These are phyloP conservation scores for Mikania micrantha DNA, from an alignment of 129 eudicot genomes.

Conservation along the genomic window DNA sequence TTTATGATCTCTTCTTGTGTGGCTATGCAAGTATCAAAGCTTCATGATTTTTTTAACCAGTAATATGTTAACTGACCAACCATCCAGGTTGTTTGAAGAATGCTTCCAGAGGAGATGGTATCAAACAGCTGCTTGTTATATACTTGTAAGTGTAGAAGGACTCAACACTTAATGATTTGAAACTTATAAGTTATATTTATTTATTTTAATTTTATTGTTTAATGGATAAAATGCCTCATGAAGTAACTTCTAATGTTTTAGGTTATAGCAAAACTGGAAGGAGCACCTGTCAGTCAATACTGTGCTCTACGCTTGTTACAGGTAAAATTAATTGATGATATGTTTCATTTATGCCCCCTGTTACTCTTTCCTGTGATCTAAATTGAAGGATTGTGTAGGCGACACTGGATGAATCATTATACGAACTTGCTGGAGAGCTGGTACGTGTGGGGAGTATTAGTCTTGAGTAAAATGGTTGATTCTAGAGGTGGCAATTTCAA, in stretches of 20 bases:
- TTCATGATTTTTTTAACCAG: background rate
- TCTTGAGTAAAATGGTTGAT: background rate
- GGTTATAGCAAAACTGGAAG: conserved; percentile 98
- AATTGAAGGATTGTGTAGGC: conserved; percentile 53
- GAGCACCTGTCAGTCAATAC: conserved; percentile 93
- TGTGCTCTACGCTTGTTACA: conserved; percentile 93
- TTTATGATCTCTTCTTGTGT: background rate
- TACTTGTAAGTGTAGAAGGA: conserved; percentile 56
- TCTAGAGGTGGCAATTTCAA: background rate
- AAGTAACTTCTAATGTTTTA: conserved; percentile 21
- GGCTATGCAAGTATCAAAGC: background rate
- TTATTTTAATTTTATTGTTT: background rate
- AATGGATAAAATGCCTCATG: conserved; percentile 5
- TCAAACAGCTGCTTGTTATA: conserved; percentile 96
- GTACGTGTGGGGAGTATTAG: conserved; percentile 33
- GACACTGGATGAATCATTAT: conserved; percentile 87
- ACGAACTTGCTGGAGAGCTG: conserved; percentile 98
- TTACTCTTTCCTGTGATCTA: background rate
- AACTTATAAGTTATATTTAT: background rate
- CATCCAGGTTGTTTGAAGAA: conserved; percentile 90
- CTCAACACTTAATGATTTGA: background rate
- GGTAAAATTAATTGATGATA: conserved; percentile 34
- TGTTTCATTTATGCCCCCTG: background rate
- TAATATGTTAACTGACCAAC: conserved; percentile 8
- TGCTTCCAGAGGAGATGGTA: conserved; percentile 98